Evolutionary conservation across 345 rosid genomes (phyloP).

Genomic region (Citrus trifoliata): DNA sequence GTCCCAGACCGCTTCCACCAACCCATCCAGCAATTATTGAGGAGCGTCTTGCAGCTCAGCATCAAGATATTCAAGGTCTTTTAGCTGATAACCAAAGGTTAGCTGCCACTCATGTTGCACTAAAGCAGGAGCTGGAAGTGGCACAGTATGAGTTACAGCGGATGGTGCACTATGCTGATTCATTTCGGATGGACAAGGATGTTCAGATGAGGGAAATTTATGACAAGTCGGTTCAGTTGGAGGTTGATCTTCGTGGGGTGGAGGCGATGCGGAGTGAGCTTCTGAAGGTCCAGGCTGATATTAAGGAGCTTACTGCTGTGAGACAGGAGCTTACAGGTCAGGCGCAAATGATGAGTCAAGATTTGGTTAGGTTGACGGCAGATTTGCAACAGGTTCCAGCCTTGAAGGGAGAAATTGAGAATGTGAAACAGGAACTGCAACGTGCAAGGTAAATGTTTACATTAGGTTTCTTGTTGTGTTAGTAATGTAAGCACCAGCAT

Average conservation of each 20-base stretch:
- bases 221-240: conserved; percentile 64
- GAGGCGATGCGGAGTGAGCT: conserved; percentile 65
- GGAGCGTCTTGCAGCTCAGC: conserved; percentile 73
- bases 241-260: conserved; percentile 63
- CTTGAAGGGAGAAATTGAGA: conserved; percentile 71
- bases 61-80: conserved; percentile 85
- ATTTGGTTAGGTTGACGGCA: conserved; percentile 59
- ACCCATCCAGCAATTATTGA: conserved; percentile 63
- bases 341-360: conserved; percentile 69
- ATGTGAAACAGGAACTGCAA: conserved; percentile 82
- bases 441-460: conserved; percentile 62
- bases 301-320: conserved; percentile 64
- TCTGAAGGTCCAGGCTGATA: conserved; percentile 60
- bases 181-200: conserved; percentile 70
- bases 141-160: conserved; percentile 76
- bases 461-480: neutral
- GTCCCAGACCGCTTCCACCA: conserved; percentile 66
- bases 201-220: conserved; percentile 82
- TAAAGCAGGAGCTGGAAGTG: conserved; percentile 89
- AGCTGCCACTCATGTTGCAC: conserved; percentile 90
- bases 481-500: neutral
- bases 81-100: conserved; percentile 82
- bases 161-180: conserved; percentile 61
- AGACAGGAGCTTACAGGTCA: conserved; percentile 70
- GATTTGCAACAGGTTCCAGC: conserved; percentile 78